Conservation (phyloP, 2,329 filamentous ascomycete genomes). For the Aspergillus quadrilineatus region DNA sequence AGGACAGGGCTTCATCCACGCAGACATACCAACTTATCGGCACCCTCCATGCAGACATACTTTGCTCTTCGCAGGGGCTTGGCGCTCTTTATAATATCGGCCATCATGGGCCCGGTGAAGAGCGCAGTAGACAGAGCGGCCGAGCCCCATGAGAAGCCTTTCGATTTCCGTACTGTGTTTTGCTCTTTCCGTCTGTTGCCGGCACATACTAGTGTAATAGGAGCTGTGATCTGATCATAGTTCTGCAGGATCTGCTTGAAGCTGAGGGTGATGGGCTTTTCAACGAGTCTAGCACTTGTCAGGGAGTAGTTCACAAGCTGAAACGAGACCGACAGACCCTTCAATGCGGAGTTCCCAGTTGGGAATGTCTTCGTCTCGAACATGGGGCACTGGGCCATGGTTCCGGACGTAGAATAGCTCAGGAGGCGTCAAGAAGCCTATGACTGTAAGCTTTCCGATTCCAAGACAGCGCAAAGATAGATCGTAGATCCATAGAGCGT, state of each 20-base stretch:
- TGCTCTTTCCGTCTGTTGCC: conserved; percentile 92
- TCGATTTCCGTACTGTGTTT: conserved; percentile 84
- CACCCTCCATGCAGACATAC: conserved; percentile 89
- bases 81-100: conserved; percentile 67
- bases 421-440: conserved; percentile 75
- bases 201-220: conserved; percentile 85
- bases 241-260: conserved; percentile 69
- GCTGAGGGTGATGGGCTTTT: conserved; percentile 69
- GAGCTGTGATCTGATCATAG: conserved; percentile 80
- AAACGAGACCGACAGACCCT: conserved; percentile 48
- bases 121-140: conserved; percentile 83
- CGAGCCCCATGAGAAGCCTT: conserved; percentile 91
- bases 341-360: conserved; percentile 83
- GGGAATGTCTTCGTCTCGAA: conserved; percentile 68
- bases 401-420: conserved; percentile 91
- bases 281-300: conserved; percentile 59
- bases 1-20: too few species aligned
- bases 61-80: conserved; percentile 67
- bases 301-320: neutral
- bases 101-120: conserved; percentile 79
- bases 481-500: too few species aligned
- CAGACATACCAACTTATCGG: conserved; percentile 65
- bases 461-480: too few species aligned
- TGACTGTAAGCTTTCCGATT: too few species aligned
- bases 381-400: conserved; percentile 77